These are phyloP conservation scores for Lepidopterella palustris DNA, from an alignment of 495 filamentous ascomycete species.

Conservation along the genomic window DNA sequence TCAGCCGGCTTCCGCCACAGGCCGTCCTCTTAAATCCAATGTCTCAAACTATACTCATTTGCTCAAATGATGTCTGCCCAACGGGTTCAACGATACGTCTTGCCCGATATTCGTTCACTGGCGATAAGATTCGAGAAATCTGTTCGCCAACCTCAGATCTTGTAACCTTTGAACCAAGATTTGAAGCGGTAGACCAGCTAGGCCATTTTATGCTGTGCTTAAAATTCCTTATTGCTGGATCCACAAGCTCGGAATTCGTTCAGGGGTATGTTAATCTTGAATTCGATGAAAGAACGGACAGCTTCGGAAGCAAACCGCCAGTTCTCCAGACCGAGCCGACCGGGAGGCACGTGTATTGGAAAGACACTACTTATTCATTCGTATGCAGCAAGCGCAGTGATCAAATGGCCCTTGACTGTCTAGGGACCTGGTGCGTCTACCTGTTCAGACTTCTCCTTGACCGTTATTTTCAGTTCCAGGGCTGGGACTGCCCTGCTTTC, in stretches of 20 bases:
- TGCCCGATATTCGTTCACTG: neutral
- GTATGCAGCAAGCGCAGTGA: neutral
- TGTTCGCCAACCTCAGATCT: neutral
- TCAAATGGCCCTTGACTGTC: neutral
- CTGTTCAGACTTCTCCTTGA: neutral
- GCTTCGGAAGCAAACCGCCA: no score
- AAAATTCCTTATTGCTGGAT: no score
- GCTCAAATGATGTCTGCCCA: neutral
- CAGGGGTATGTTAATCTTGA: neutral
- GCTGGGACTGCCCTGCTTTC: no score
- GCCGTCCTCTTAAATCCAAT: neutral
- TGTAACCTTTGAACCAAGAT: neutral
- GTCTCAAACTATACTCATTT: neutral
- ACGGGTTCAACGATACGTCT: neutral
- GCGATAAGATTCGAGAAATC: neutral
- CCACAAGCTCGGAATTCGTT: no score
- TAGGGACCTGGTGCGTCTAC: neutral
- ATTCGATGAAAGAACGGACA: no score
- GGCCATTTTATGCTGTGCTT: neutral
- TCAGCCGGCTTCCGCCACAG: neutral
- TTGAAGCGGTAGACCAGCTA: neutral
- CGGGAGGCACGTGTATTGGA: conserved; percentile 6
- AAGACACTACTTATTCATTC: conserved; percentile 3
- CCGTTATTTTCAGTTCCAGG: no score
- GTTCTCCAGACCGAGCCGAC: no score